These are phyloP conservation scores for Alternaria metachromatica DNA, from an alignment of 2,329 filamentous ascomycete genomes.

Conservation along the genomic window DNA sequence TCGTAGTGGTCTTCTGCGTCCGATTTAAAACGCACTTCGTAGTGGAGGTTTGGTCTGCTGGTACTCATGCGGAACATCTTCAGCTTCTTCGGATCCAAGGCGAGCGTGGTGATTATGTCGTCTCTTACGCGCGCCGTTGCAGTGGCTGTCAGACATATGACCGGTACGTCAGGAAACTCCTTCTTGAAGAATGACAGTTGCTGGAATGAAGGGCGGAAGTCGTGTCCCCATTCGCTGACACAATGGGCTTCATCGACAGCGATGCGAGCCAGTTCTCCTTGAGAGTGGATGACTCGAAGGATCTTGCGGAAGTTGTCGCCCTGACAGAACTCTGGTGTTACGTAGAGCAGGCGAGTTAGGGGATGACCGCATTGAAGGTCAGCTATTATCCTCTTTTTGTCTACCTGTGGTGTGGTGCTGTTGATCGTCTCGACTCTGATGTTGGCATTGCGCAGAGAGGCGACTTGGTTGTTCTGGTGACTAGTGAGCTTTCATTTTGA, in stretches of 20 bases:
- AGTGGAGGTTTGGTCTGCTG: constrained; percentile 83
- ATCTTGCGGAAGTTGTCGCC: constrained; percentile 77
- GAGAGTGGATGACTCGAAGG: constrained; percentile 74
- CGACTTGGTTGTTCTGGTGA: constrained; percentile 84
- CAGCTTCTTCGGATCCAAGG: constrained; percentile 68
- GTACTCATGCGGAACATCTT: constrained; percentile 84
- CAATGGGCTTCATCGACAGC: constrained; percentile 96
- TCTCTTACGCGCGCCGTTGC: constrained; percentile 79
- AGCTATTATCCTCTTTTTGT: constrained; percentile 72
- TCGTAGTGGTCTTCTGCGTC: constrained; percentile 77
- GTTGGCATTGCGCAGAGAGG: constrained; percentile 73
- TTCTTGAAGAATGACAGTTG: constrained; percentile 84
- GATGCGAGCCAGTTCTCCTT: constrained; percentile 84
- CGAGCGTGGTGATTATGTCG: constrained; percentile 81
- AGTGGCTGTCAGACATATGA: constrained; percentile 92
- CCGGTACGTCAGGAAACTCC: constrained; percentile 81
- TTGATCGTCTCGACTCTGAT: constrained; percentile 88
- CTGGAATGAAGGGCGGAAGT: constrained; percentile 93
- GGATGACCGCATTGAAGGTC: constrained; percentile 91
- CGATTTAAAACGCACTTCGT: constrained; percentile 83
- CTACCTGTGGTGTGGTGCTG: constrained; percentile 72
- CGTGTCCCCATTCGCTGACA: constrained; percentile 97
- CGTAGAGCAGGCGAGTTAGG: constrained; percentile 81
- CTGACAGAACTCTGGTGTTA: constrained; percentile 89
- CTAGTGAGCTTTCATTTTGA: constrained; percentile 9